phyloP scores from a whole-genome alignment of 768 basidiomycete species.

The Russula sp. region DNA sequence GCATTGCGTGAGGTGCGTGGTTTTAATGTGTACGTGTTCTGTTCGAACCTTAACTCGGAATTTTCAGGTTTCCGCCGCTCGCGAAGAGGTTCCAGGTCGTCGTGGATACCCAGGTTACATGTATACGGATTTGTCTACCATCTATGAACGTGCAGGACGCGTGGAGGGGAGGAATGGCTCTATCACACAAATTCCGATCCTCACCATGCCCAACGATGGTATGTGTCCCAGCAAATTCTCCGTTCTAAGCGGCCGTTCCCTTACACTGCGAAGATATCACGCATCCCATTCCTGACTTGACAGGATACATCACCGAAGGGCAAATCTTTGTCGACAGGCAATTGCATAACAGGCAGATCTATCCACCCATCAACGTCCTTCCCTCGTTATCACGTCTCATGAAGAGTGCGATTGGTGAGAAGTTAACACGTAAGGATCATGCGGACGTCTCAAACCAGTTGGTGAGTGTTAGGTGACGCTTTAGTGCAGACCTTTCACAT shows the following conservation, averaged over 20 bases:
- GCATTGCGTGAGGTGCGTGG: slow-evolving; percentile 80
- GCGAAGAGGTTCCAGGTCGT: slow-evolving; percentile 98
- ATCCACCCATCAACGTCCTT: slow-evolving; percentile 98
- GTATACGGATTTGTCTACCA: slow-evolving; percentile 99
- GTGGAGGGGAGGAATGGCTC: slow-evolving; percentile 97
- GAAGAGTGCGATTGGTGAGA: slow-evolving; percentile 99
- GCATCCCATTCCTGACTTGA: slow-evolving; percentile 99
- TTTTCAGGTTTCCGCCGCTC: slow-evolving; percentile 85
- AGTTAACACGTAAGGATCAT: slow-evolving; percentile 95
- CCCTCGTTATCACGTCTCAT: slow-evolving; percentile 98
- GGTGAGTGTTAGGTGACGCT: slow-evolving; percentile 40
- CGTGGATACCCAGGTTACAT: slow-evolving; percentile 98
- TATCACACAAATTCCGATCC: slow-evolving; percentile 98
- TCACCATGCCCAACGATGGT: slow-evolving; percentile 99
- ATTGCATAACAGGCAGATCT: slow-evolving; percentile 93
- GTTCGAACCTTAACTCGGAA: slow-evolving; percentile 12
- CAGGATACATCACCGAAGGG: slow-evolving; percentile 98
- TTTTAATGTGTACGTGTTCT: slow-evolving; percentile 19
- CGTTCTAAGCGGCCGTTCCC: slow-evolving; percentile 13
- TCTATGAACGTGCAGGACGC: slow-evolving; percentile 98
- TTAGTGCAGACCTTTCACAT: slow-evolving; percentile 17
- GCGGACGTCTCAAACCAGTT: slow-evolving; percentile 99
- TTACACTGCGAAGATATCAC: slow-evolving; percentile 71
- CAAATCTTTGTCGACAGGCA: slow-evolving; percentile 99
- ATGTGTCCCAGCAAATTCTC: slow-evolving; percentile 25